Evolutionary conservation across 352 stramenopile genomes (phyloP).

Genomic region (Globisporangium carolinianum): DNA sequence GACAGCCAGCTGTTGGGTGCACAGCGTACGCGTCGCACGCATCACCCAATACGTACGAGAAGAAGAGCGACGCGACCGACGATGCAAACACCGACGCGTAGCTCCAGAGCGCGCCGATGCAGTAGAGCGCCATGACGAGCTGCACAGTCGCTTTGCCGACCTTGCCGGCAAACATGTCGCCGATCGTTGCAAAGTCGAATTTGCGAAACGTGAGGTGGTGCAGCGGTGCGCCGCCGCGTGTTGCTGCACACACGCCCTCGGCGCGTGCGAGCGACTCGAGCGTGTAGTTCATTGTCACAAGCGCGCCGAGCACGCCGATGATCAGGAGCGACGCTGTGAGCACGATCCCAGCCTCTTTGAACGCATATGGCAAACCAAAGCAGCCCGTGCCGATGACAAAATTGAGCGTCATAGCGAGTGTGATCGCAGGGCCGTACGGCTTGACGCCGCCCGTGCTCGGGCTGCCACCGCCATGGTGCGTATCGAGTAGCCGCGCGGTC

Average conservation of each 20-base stretch:
- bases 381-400: constrained; percentile 84
- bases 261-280: constrained; percentile 72
- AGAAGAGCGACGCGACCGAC: constrained; percentile 79
- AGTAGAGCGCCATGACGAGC: constrained; percentile 66
- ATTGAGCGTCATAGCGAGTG: constrained; percentile 80
- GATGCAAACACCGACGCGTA: constrained; percentile 85
- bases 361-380: constrained; percentile 78
- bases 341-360: constrained; percentile 60
- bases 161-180: constrained; percentile 77
- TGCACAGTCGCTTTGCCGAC: constrained; percentile 62
- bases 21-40: constrained; percentile 60
- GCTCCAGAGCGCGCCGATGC: constrained; percentile 73
- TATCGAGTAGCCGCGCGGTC: constrained; percentile 22
- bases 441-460: constrained; percentile 27
- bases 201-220: constrained; percentile 83
- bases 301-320: constrained; percentile 46
- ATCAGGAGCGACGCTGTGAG: constrained; percentile 58
- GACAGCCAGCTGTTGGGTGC: constrained; percentile 33
- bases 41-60: constrained; percentile 53
- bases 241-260: constrained; percentile 63
- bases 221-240: constrained; percentile 32
- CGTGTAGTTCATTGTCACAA: constrained; percentile 87
- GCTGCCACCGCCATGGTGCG: constrained; percentile 7
- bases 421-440: constrained; percentile 59
- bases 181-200: constrained; percentile 78